Base-by-base conservation (phyloP, 805 yeast species). In the Yamadazyma sp. region DNA sequence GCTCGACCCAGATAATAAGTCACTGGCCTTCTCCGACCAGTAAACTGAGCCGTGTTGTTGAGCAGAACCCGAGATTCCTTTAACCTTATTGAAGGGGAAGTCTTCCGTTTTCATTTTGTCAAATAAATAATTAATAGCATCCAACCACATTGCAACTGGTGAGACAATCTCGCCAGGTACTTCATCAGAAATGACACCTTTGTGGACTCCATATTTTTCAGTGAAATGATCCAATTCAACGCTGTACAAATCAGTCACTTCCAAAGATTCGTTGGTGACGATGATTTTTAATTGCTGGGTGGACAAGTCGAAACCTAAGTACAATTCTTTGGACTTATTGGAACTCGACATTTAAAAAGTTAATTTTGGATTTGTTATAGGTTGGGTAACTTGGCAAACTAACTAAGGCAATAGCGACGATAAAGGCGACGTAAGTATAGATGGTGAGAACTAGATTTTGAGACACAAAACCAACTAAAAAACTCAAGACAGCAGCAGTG, bases 21-120 rank as follows among this genome's bases (percentile, higher is more conserved):
- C 42, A 1, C 60, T 57, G 0, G 85, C 81, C 6, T 62, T 48
- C 4, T 59, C 16, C 1, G 86, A 71, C 91, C 95, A 86, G 53
- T 69, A 89, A 2, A 90, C 89, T 2, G 95, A 83, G 0, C 96
- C 96, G 54, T 89, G 96, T 53, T 89, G 96, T 61, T 89, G 96
- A 40, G 95, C 84, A 0, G 95, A 87, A 0, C 96, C 96, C 29
- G 84, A 74, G 34, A 89, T 73, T 1, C 84, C 88, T 27, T 50
- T 67, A 11, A 89, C 89, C 26, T 60, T 52, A 2, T 59, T 49
- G 48, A 89, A 77, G 6, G 82, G 84, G 49, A 86, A 78, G 1
- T 57, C 50, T 21, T 73, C 75, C 1, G 52, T 32, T 44, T 65
- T 55, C 79, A 82, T 73, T 54, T 64, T 61, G 9, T 49, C 59